phyloP scores from a whole-genome alignment of 2,329 filamentous ascomycete species.

The Cordyceps cateniannulata region DNA sequence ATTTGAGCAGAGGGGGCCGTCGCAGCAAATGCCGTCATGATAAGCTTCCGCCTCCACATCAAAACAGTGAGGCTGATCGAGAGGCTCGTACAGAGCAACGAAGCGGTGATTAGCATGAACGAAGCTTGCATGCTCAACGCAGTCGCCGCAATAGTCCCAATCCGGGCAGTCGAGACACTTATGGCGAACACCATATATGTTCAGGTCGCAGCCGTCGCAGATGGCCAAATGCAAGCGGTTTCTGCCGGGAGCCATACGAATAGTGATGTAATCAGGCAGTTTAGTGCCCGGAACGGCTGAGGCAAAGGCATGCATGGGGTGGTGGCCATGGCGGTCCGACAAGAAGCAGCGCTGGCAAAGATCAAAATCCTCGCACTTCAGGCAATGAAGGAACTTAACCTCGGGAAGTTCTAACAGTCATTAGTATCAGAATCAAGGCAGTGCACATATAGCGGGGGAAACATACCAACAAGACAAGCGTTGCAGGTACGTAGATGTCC shows the following conservation, averaged over 20 bases:
- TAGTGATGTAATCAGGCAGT: conserved; percentile 55
- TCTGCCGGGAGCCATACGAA: conserved; percentile 71
- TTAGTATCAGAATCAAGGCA: background rate
- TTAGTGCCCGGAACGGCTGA: conserved; percentile 58
- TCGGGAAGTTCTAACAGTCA: conserved; percentile 57
- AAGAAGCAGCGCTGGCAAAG: conserved; percentile 79
- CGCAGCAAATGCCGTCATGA: conserved; percentile 84
- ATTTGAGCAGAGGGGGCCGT: conserved; percentile 75
- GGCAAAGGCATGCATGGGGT: conserved; percentile 77
- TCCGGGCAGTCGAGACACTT: conserved; percentile 97
- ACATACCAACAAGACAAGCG: conserved; percentile 45
- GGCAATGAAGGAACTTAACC: conserved; percentile 78
- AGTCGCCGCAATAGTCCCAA: conserved; percentile 88
- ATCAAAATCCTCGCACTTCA: conserved; percentile 81
- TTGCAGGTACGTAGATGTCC: conserved; percentile 61
- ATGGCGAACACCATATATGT: conserved; percentile 82
- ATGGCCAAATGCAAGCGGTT: conserved; percentile 79
- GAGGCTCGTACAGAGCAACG: conserved; percentile 74
- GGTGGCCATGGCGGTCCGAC: conserved; percentile 75
- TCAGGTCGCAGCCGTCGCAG: conserved; percentile 89
- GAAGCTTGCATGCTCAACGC: conserved; percentile 58
- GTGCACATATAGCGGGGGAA: background rate
- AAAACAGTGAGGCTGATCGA: conserved; percentile 27
- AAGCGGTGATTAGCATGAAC: conserved; percentile 84
- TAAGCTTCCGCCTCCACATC: conserved; percentile 25